Percentiles rank a stretch among this genome's conserved stretches.
These are phyloP conservation scores for Trematosphaeria pertusa DNA, from an alignment of 2,329 filamentous ascomycete genomes.

Conservation along the genomic window DNA sequence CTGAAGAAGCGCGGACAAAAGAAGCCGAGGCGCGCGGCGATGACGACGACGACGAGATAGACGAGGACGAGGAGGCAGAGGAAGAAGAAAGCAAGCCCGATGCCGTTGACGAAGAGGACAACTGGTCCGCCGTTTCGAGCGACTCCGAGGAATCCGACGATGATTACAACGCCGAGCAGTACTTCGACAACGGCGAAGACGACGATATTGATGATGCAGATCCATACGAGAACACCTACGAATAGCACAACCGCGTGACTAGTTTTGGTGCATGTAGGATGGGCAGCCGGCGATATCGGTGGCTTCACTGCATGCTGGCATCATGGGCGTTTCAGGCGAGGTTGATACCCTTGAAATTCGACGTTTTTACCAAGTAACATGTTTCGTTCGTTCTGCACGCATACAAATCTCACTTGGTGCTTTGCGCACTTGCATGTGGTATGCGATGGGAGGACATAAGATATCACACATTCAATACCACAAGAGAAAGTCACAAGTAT, in stretches of 20 bases:
- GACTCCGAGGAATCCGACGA: slow-evolving; percentile 71
- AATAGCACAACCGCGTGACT: slow-evolving; percentile 29
- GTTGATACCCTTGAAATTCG: neutral
- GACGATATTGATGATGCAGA: slow-evolving; percentile 53
- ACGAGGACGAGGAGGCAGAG: slow-evolving; percentile 56
- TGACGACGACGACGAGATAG: slow-evolving; percentile 48
- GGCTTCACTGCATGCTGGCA: no score
- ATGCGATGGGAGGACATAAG: neutral
- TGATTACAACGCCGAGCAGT: slow-evolving; percentile 68
- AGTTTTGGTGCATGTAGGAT: no score
- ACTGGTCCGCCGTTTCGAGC: slow-evolving; percentile 59
- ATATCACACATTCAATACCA: no score
- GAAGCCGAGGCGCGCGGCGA: slow-evolving; percentile 56
- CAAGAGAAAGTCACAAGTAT: neutral
- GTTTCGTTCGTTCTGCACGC: neutral
- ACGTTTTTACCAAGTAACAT: neutral
- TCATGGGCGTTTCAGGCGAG: neutral
- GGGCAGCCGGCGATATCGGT: no score
- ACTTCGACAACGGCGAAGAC: slow-evolving; percentile 59
- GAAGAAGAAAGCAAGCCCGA: slow-evolving; percentile 60
- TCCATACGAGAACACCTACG: slow-evolving; percentile 46
- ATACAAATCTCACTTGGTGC: no score
- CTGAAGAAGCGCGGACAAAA: slow-evolving; percentile 53
- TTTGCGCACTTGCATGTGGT: neutral
- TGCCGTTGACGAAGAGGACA: slow-evolving; percentile 65